These are phyloP conservation scores for Kwoniella mangroviensis DNA, from an alignment of 768 basidiomycete species.

Conservation along the genomic window DNA sequence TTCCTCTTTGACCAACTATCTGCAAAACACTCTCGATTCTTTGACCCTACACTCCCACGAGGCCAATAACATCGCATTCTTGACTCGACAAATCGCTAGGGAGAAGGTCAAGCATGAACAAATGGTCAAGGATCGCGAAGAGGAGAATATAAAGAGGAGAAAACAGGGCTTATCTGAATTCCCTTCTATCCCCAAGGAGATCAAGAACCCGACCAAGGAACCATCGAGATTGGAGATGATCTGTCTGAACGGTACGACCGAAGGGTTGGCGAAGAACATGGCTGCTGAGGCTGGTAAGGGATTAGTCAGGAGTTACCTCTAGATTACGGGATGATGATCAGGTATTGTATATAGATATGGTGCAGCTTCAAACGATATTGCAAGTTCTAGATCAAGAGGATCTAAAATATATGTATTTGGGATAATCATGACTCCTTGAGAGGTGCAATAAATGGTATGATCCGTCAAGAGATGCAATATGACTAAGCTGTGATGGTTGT, in stretches of 20 bases:
- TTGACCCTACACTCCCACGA: slow-evolving; percentile 86
- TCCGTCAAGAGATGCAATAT: neutral
- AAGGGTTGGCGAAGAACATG: slow-evolving; percentile 79
- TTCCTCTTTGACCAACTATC: slow-evolving; percentile 70
- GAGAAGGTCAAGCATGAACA: slow-evolving; percentile 79
- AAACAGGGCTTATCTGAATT: slow-evolving; percentile 83
- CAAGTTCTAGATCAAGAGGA: neutral
- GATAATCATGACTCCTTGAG: neutral
- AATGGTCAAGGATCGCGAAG: slow-evolving; percentile 80
- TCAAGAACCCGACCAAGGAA: slow-evolving; percentile 84
- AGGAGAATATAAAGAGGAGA: slow-evolving; percentile 78
- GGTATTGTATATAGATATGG: slow-evolving; percentile 1
- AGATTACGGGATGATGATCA: slow-evolving; percentile 6
- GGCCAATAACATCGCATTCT: slow-evolving; percentile 88
- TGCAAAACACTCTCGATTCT: slow-evolving; percentile 83
- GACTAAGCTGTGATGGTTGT: neutral
- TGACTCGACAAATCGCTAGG: slow-evolving; percentile 82
- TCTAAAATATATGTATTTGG: slow-evolving; percentile 4
- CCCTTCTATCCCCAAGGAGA: slow-evolving; percentile 81
- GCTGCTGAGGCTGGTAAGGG: slow-evolving; percentile 66
- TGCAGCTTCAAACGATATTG: neutral
- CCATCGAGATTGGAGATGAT: slow-evolving; percentile 86
- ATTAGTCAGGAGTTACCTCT: slow-evolving; percentile 80
- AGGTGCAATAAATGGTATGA: neutral
- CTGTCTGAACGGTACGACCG: slow-evolving; percentile 83